Percentiles rank a stretch among this genome's conserved stretches.
These are phyloP conservation scores for Malassezia furfur DNA, from an alignment of 1,284 basidiomycete genomes.

Conservation along the genomic window DNA sequence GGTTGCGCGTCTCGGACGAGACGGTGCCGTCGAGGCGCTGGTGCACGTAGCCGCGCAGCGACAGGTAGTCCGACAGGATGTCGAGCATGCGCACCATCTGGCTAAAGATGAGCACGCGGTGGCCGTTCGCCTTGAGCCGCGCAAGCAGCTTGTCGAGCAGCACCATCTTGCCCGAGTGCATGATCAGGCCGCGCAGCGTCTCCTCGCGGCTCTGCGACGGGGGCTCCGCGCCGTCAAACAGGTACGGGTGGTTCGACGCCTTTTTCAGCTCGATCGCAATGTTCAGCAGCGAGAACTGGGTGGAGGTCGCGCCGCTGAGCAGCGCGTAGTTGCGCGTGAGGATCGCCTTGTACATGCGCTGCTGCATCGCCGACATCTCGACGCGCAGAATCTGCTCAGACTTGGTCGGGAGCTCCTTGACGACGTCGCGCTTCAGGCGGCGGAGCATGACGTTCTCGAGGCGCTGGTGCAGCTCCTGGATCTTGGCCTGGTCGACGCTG, in stretches of 20 bases:
- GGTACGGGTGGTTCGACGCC: constrained; percentile 75
- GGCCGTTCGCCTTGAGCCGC: constrained; percentile 50
- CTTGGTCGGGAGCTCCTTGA: constrained; percentile 92
- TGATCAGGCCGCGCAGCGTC: constrained; percentile 51
- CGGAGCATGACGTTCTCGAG: constrained; percentile 90
- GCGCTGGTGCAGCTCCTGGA: constrained; percentile 88
- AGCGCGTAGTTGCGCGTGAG: constrained; percentile 90
- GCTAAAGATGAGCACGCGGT: constrained; percentile 57
- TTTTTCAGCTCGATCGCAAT: constrained; percentile 49
- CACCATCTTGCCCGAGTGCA: constrained; percentile 53
- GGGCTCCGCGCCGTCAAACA: constrained; percentile 90
- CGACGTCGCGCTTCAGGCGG: constrained; percentile 91
- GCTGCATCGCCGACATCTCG: constrained; percentile 94
- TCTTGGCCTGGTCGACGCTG: constrained; percentile 33
- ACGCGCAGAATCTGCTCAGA: constrained; percentile 94
- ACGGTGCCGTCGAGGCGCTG: constrained; percentile 70
- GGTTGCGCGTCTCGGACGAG: constrained; percentile 70
- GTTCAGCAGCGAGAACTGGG: constrained; percentile 66
- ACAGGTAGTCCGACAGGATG: constrained; percentile 95
- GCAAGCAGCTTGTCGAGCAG: constrained; percentile 51
- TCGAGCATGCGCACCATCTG: constrained; percentile 99
- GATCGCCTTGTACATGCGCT: constrained; percentile 98
- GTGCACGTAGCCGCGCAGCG: constrained; percentile 71
- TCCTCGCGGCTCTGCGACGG: constrained; percentile 68
- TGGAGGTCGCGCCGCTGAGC: constrained; percentile 65